phyloP scores from a whole-genome alignment of 2,329 filamentous ascomycete species.

The Ciborinia camelliae region DNA sequence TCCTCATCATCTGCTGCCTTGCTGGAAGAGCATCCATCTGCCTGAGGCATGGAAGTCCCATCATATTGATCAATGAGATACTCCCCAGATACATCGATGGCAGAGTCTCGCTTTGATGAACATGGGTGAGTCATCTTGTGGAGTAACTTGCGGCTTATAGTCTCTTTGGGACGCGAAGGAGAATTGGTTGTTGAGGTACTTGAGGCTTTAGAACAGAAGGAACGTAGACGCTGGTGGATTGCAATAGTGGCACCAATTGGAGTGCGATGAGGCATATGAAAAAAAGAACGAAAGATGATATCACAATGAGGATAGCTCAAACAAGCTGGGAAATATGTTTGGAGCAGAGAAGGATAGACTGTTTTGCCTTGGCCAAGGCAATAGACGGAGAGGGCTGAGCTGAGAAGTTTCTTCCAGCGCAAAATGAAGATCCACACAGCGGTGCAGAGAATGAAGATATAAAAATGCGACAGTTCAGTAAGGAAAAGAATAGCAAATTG shows the following conservation, averaged over 20 bases:
- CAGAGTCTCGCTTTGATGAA: background rate
- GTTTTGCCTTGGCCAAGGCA: background rate
- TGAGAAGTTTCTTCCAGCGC: background rate
- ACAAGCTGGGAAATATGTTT: background rate
- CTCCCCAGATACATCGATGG: background rate
- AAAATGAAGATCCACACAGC: background rate
- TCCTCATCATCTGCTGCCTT: conserved; percentile 17
- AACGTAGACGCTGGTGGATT: conserved; percentile 36
- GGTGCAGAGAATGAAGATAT: background rate
- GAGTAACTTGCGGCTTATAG: background rate
- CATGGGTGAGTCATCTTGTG: conserved; percentile 9
- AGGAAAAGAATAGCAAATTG: background rate
- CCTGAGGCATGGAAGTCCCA: conserved; percentile 14
- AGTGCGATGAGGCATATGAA: conserved; percentile 18
- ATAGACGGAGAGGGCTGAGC: background rate
- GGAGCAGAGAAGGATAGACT: background rate
- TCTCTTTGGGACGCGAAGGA: conserved; percentile 7
- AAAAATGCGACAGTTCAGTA: background rate
- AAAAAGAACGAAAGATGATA: background rate
- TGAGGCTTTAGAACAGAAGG: conserved; percentile 29
- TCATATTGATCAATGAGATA: conserved; percentile 2
- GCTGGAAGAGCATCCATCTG: conserved; percentile 18
- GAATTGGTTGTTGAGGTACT: background rate
- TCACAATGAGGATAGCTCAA: background rate
- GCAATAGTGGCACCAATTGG: conserved; percentile 21